These are phyloP conservation scores for Porcisia deanei DNA, from an alignment of 208 protist genomes.

Conservation along the genomic window DNA sequence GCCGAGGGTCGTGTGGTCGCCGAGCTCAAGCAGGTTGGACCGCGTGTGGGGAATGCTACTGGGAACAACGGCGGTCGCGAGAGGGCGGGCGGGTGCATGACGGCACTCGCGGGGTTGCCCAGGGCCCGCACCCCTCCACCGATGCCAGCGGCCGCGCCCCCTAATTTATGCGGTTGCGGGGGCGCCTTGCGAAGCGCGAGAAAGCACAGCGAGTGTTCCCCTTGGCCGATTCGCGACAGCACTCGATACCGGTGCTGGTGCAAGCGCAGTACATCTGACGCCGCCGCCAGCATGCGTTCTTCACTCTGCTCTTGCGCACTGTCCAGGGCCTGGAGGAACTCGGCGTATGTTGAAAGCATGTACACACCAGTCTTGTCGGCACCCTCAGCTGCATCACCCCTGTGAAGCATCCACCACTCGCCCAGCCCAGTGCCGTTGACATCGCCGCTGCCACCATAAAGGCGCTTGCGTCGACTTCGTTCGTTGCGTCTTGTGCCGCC, in stretches of 20 bases:
- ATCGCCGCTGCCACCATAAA: not conserved
- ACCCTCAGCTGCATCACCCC: not conserved
- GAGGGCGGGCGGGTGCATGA: not conserved
- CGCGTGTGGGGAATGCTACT: not conserved
- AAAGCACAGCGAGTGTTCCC: constrained; percentile 48
- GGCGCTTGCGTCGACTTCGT: not conserved
- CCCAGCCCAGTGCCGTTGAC: not conserved
- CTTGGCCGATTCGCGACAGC: constrained; percentile 42
- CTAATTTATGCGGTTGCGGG: not conserved
- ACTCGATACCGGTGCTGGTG: constrained; percentile 46
- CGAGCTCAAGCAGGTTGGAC: not conserved
- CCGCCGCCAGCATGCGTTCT: constrained; percentile 22
- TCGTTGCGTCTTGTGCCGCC: too few relatives aligned
- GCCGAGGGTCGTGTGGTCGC: not conserved
- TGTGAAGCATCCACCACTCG: too few relatives aligned
- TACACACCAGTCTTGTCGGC: not conserved
- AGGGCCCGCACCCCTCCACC: not conserved
- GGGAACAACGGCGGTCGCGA: not conserved
- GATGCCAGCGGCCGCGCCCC: not conserved
- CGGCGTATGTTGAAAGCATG: not conserved
- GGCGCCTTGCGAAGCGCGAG: constrained; percentile 33
- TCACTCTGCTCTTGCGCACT: constrained; percentile 15
- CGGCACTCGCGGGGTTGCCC: not conserved
- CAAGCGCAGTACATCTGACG: constrained; percentile 21
- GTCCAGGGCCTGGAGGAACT: constrained; percentile 10